A percentile compares a stretch with the other conserved stretches of the same genome.
These are phyloP conservation scores for Sarocladium strictum DNA, from an alignment of 2,329 filamentous ascomycete genomes.

Conservation along the genomic window DNA sequence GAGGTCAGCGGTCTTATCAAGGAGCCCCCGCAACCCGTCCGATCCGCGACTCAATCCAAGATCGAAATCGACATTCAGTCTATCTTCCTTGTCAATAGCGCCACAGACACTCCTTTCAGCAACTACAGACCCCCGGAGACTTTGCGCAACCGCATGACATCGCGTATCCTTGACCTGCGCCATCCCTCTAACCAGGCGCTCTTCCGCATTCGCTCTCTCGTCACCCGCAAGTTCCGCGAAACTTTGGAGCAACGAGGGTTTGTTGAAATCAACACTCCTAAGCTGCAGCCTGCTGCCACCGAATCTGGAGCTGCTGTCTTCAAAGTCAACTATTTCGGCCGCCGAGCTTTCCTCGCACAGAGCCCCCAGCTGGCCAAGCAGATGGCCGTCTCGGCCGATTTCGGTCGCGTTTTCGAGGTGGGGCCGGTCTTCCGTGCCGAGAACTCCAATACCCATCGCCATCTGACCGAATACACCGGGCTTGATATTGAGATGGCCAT, in stretches of 20 bases:
- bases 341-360: slow-evolving; percentile 82
- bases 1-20: slow-evolving; percentile 70
- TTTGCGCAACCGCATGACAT: slow-evolving; percentile 63
- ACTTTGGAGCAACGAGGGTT: slow-evolving; percentile 72
- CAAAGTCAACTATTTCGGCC: slow-evolving; percentile 84
- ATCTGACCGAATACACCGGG: slow-evolving; percentile 91
- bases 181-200: slow-evolving; percentile 83
- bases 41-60: slow-evolving; percentile 68
- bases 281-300: slow-evolving; percentile 82
- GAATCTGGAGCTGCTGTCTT: slow-evolving; percentile 91
- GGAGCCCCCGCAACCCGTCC: slow-evolving; percentile 65
- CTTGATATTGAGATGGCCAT: slow-evolving; percentile 92
- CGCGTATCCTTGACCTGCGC: slow-evolving; percentile 77
- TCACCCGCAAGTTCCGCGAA: slow-evolving; percentile 73
- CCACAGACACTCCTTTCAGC: slow-evolving; percentile 43
- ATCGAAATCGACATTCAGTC: slow-evolving; percentile 65
- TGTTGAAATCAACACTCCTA: slow-evolving; percentile 90
- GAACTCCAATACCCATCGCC: slow-evolving; percentile 91
- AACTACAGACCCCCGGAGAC: slow-evolving; percentile 60
- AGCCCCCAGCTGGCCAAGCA: slow-evolving; percentile 91
- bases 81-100: slow-evolving; percentile 45
- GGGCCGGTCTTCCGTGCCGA: slow-evolving; percentile 78
- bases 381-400: slow-evolving; percentile 85
- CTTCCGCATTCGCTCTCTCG: slow-evolving; percentile 77
- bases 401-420: slow-evolving; percentile 77